Conservation (phyloP, 805 yeast species). For the Lipomyces lipofer region DNA sequence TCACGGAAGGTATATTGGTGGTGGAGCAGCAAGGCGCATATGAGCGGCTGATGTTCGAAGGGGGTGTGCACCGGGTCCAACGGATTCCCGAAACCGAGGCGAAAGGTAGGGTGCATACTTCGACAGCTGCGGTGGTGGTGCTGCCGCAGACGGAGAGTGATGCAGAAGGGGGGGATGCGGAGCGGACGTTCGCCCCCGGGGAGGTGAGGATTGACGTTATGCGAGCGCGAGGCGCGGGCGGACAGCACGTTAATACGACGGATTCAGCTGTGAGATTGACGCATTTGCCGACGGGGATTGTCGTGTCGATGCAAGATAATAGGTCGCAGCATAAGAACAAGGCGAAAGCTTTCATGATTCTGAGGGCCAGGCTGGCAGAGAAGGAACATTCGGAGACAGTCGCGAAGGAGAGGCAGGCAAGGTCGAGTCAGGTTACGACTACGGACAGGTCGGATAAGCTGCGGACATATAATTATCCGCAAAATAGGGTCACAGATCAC, state of each 20-base stretch:
- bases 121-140: constrained; percentile 94
- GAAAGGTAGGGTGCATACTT: constrained; percentile 92
- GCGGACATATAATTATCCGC: constrained; percentile 90
- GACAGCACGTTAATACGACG: constrained; percentile 96
- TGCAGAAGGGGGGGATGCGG: constrained; percentile 51
- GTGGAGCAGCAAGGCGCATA: constrained; percentile 78
- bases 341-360: constrained; percentile 83
- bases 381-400: constrained; percentile 65
- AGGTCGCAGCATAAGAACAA: constrained; percentile 92
- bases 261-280: constrained; percentile 94
- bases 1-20: constrained; percentile 72
- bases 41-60: constrained; percentile 72
- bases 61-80: constrained; percentile 96
- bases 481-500: constrained; percentile 91
- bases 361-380: constrained; percentile 84
- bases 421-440: constrained; percentile 82
- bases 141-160: constrained; percentile 72
- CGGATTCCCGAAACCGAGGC: constrained; percentile 90
- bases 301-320: constrained; percentile 89
- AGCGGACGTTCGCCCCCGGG: constrained; percentile 74
- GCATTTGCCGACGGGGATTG: constrained; percentile 87
- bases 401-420: constrained; percentile 60
- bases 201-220: constrained; percentile 94
- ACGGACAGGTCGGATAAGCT: constrained; percentile 92
- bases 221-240: constrained; percentile 97